These are phyloP conservation scores for Alternaria sp. DNA, from an alignment of 2,329 filamentous ascomycete species.

Conservation along the genomic window DNA sequence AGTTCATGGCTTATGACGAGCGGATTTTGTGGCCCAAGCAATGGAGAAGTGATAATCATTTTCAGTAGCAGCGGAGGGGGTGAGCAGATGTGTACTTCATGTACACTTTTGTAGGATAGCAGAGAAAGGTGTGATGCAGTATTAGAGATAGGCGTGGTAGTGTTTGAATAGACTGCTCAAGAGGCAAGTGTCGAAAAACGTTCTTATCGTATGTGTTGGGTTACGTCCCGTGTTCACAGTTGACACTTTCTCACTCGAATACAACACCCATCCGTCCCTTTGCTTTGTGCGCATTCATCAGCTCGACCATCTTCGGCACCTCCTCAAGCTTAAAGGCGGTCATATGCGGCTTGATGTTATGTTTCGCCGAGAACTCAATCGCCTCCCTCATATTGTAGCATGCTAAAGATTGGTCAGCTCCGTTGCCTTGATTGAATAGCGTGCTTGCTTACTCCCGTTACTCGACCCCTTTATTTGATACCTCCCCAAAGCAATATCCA, in stretches of 20 bases:
- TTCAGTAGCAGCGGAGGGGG: no score
- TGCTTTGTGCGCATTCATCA: conserved; percentile 45
- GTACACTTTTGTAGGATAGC: no score
- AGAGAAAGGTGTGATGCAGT: no score
- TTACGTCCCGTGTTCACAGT: background rate
- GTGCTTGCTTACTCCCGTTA: conserved; percentile 42
- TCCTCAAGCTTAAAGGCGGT: conserved; percentile 42
- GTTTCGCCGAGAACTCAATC: conserved; percentile 47
- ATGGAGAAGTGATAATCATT: no score
- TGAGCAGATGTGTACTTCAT: no score
- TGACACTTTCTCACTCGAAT: conserved; percentile 25
- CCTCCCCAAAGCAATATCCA: conserved; percentile 43
- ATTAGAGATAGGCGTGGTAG: no score
- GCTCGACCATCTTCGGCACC: conserved; percentile 47
- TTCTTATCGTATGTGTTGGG: no score
- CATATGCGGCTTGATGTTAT: conserved; percentile 44
- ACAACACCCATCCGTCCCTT: conserved; percentile 44
- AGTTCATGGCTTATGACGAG: no score
- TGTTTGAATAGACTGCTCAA: no score
- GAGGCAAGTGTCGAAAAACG: no score
- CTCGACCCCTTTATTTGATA: conserved; percentile 43
- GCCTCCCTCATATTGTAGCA: conserved; percentile 46
- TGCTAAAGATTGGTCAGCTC: conserved; percentile 55
- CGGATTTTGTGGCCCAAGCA: no score
- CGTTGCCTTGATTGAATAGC: background rate